Percentiles rank a stretch among this genome's conserved stretches.
Evolutionary conservation across 202 grass and related monocot genomes (phyloP).

Genomic region (Zoysia matrella): DNA sequence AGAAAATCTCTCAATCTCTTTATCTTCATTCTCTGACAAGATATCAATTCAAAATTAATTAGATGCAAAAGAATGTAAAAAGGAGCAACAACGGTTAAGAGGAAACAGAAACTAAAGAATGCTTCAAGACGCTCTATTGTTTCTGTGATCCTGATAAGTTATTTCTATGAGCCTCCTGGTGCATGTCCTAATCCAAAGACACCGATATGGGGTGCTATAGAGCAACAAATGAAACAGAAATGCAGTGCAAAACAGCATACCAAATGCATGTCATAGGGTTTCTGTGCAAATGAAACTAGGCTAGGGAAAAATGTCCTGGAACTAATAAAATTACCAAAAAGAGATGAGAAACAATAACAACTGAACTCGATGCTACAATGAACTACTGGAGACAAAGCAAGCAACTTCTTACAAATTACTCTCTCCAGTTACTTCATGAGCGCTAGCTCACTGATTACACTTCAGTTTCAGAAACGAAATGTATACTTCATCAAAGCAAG

Average conservation of each 20-base stretch:
- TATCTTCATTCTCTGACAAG: conserved; percentile 57
- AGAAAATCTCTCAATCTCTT: conserved; percentile 60
- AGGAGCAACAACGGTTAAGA: neutral
- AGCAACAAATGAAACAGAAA: neutral
- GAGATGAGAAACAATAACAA: neutral
- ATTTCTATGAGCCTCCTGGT: neutral
- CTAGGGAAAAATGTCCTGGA: neutral
- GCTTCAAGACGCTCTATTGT: neutral
- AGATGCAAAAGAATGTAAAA: neutral
- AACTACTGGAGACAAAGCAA: conserved; percentile 13
- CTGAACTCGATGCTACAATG: neutral
- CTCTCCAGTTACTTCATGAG: neutral
- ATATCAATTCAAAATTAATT: conserved; percentile 38
- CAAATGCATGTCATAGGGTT: neutral
- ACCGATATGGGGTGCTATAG: neutral
- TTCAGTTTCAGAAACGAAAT: neutral
- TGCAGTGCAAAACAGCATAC: neutral
- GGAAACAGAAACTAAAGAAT: neutral
- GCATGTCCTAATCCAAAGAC: neutral
- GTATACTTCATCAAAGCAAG: neutral
- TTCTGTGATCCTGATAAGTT: neutral
- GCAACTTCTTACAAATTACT: neutral
- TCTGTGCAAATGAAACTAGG: neutral
- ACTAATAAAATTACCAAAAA: neutral
- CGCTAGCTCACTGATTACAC: neutral